Conservation (phyloP, 2,329 filamentous ascomycete genomes). For the Gyromitra esculenta region DNA sequence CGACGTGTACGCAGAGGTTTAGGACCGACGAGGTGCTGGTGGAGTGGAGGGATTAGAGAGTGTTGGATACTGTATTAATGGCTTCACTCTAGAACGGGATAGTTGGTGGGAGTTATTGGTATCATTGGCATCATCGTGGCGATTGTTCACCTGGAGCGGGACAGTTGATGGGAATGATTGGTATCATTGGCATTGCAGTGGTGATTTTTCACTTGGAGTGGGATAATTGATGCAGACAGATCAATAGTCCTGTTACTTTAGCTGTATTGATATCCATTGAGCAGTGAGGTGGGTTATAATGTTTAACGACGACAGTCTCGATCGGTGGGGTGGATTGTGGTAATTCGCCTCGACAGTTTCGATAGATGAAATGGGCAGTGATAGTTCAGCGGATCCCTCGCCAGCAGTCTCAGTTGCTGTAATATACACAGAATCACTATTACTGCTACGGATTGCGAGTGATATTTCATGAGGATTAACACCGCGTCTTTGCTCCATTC, state of each 20-base stretch:
- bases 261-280: too few relatives aligned
- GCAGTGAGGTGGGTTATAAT: too few relatives aligned
- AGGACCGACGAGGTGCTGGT: constrained; percentile 82
- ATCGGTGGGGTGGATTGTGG: not conserved
- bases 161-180: constrained; percentile 76
- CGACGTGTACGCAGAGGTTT: constrained; percentile 84
- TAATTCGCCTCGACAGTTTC: not conserved
- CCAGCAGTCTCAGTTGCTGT: too few relatives aligned
- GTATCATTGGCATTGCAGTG: not conserved
- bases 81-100: not conserved
- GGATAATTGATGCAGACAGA: constrained; percentile 73
- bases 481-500: too few relatives aligned
- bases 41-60: constrained; percentile 73
- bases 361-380: too few relatives aligned
- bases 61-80: constrained; percentile 31
- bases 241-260: too few relatives aligned
- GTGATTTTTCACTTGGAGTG: constrained; percentile 55
- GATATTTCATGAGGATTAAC: too few relatives aligned
- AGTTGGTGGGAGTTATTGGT: not conserved
- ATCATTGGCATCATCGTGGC: not conserved
- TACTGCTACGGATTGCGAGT: too few relatives aligned
- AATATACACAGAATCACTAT: too few relatives aligned
- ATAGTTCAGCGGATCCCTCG: too few relatives aligned
- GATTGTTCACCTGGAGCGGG: constrained; percentile 60
- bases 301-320: too few relatives aligned